A percentile compares a stretch with the other conserved stretches of the same genome.
phyloP scores from a whole-genome alignment of 2,329 filamentous ascomycete genomes.

The Colletotrichum musae region DNA sequence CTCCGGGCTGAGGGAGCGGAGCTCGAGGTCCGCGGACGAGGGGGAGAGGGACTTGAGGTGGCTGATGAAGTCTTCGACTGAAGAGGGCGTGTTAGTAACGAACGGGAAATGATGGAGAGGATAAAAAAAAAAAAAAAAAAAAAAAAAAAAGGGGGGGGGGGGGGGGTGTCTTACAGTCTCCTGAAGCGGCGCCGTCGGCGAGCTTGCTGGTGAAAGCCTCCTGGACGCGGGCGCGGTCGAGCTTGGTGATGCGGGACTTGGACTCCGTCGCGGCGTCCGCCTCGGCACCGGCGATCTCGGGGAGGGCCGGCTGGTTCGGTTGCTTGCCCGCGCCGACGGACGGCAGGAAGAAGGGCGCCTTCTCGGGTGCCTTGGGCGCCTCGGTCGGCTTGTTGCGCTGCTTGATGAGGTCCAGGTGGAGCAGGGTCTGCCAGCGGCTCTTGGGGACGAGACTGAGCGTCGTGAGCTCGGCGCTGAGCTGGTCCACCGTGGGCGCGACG shows the following conservation, averaged over 20 bases:
- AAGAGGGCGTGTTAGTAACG: conserved; percentile 49
- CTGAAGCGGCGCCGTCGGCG: conserved; percentile 65
- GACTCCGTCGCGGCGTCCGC: conserved; percentile 50
- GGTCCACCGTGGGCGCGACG: conserved; percentile 74
- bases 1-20: conserved; percentile 79
- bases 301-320: conserved; percentile 40
- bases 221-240: conserved; percentile 71
- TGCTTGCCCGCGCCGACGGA: conserved; percentile 64
- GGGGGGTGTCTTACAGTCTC: conserved; percentile 69
- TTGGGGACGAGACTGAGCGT: conserved; percentile 92
- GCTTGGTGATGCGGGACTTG: conserved; percentile 77
- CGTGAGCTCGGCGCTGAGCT: conserved; percentile 86
- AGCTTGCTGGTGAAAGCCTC: conserved; percentile 72
- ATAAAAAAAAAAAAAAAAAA: too few species aligned
- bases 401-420: conserved; percentile 93
- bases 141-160: too few species aligned
- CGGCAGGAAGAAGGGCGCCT: conserved; percentile 95
- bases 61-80: conserved; percentile 76
- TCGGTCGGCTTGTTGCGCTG: conserved; percentile 95
- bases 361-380: conserved; percentile 90
- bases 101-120: too few species aligned
- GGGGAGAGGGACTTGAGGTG: conserved; percentile 87
- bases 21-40: conserved; percentile 89
- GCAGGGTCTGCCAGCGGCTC: conserved; percentile 92
- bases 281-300: conserved; percentile 46